A percentile compares a stretch with the other conserved stretches of the same genome.
Evolutionary conservation across 768 basidiomycete species (phyloP).

Genomic region (Tulasnella sp.): DNA sequence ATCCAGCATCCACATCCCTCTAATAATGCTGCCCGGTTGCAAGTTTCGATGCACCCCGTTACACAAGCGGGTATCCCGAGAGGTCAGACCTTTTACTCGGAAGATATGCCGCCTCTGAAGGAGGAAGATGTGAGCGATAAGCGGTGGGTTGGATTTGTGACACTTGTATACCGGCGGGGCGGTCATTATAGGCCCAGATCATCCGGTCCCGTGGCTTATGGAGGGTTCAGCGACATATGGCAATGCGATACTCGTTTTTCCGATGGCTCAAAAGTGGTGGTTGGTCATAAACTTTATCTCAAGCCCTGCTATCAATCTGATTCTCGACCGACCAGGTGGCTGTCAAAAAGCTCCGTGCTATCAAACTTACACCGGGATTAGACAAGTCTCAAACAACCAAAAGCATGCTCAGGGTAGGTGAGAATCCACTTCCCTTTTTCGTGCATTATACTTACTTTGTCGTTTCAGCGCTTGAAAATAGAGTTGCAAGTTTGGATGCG

Average conservation of each 20-base stretch:
- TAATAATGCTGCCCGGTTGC: no score
- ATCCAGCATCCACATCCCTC: no score
- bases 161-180: not conserved
- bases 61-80: no score
- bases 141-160: not conserved
- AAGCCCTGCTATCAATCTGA: no score
- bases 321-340: not conserved
- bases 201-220: not conserved
- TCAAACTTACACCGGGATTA: not conserved
- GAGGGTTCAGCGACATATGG: not conserved
- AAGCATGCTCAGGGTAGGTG: not conserved
- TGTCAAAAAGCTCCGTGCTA: not conserved
- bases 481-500: slow-evolving; percentile 1
- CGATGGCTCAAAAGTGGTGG: not conserved
- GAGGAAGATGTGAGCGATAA: not conserved
- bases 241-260: not conserved
- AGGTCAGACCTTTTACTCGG: no score
- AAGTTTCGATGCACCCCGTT: no score
- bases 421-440: no score
- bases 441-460: no score
- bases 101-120: not conserved
- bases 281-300: not conserved
- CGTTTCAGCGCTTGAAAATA: not conserved
- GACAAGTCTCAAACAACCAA: not conserved
- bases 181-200: not conserved